Base-by-base conservation (phyloP, 148 eudicot species). In the Drosera capensis region DNA sequence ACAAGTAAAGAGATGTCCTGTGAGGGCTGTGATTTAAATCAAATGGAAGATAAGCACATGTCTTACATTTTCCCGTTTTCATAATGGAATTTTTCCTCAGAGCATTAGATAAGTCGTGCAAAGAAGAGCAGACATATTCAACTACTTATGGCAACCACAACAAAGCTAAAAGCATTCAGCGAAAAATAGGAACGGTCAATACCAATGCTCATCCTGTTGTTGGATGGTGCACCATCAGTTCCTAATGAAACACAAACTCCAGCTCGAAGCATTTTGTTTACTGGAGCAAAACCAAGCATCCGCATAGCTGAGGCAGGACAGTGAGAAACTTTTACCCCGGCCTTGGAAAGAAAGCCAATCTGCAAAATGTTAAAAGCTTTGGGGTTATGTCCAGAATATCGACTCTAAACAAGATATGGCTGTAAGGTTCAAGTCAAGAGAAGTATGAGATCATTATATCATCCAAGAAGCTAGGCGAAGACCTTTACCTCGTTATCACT, bases 281-380 rank as follows among this genome's bases (percentile, higher is more conserved):
- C 62, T 12, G 96, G 96, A 20, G 96, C 82, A 71, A 87, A 87
- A 50, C 96, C 96, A 49, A 87, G 94, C 96, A 83, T 79, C 48
- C 72, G 79, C 94, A 87, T 83, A 23, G 94, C 96, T 42, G 96
- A 63, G 75, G 96, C 96, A 43, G 96, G 96, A 61, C 96, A 87
- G 50, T 87, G 94, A 49, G 96, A 79, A 45, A 87, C 83, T 66
- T 87, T 87, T 13, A 80, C 90, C 24, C 79, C 90, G 45, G 83
- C 75, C 55, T 54, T 70, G 19, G 86, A 70, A 37, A 87, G 71
- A 59, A 67, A 70, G 46, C 64, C 63, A 51, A 87, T 64, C 96
- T 87, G 78, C 14, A 34, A 34, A 13, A 4, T 11, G 31, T 28
- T 28, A 28, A 28, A 28, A 28, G 31, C n/a, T n/a, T n/a, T n/a